A percentile compares a stretch with the other conserved stretches of the same genome.
phyloP scores from a whole-genome alignment of 495 filamentous ascomycete genomes.

The Talaromyces borbonicus region DNA sequence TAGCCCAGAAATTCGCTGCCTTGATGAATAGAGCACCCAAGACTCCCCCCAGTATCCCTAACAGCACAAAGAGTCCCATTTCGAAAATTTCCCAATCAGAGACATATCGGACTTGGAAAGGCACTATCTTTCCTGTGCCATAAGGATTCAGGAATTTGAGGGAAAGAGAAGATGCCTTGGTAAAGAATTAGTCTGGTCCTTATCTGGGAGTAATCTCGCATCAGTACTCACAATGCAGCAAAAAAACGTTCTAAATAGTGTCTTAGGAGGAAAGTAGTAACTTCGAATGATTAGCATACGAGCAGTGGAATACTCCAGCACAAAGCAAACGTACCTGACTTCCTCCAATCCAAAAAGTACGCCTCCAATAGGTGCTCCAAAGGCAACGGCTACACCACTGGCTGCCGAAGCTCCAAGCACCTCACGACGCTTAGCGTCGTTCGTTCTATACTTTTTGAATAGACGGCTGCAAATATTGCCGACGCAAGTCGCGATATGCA shows the following conservation, averaged over 20 bases:
- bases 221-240: slow-evolving; percentile 66
- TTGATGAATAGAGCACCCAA: slow-evolving; percentile 93
- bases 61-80: slow-evolving; percentile 69
- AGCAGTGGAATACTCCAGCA: slow-evolving; percentile 3
- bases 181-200: slow-evolving; percentile 7
- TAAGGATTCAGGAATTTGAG: slow-evolving; percentile 95
- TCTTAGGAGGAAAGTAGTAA: slow-evolving; percentile 99
- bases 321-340: slow-evolving; percentile 45
- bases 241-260: slow-evolving; percentile 95
- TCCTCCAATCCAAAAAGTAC: slow-evolving; percentile 93
- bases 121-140: slow-evolving; percentile 89
- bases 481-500: slow-evolving; percentile 92
- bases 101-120: slow-evolving; percentile 90
- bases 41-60: slow-evolving; percentile 77
- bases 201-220: neutral
- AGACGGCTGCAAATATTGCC: slow-evolving; percentile 92
- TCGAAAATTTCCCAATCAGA: slow-evolving; percentile 94
- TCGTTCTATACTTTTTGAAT: slow-evolving; percentile 86
- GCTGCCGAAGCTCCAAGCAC: slow-evolving; percentile 88
- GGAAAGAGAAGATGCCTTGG: slow-evolving; percentile 62
- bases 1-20: slow-evolving; percentile 80
- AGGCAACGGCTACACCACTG: slow-evolving; percentile 88
- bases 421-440: slow-evolving; percentile 86
- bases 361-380: slow-evolving; percentile 86
- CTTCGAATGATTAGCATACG: slow-evolving; percentile 13